Evolutionary conservation across 164 flowering plant species (phyloP), one percentile per base, ranked within the genome.

Genomic region (Magnolia changhungtana): DNA sequence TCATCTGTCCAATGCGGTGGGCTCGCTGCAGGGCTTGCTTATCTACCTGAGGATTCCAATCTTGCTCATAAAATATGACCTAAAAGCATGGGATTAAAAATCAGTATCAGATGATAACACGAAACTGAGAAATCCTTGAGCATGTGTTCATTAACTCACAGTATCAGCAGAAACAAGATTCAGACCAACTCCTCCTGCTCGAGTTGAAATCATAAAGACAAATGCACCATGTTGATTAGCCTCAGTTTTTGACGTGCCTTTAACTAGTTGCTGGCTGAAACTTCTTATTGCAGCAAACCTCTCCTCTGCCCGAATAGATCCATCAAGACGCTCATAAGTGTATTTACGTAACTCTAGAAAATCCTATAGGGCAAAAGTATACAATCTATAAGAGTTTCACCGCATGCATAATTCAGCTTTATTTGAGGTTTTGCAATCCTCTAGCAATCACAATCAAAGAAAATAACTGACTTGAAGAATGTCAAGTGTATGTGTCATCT

Each of bases 41-140:
- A 80, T 96, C 99, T 77, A 92, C 97, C 83, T 94, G 99, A 19
- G 99, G 99, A 84, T 96, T 96, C 99, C 99, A 96, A 82, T 96
- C 99, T 89, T 96, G 99, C 88, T 96, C 99, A 72, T 89, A 96
- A 82, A 96, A 96, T 80, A 96, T 89, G 73, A 96, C 99, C 99
- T 96, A 69, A 52, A 83, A 75, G 24, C 21, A 63, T 29, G 16
- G 18, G 13, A 11, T 31, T 73, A 16, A 24, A 73, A 23, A 73
- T 73, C 50, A 59, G 67, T 10, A 73, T 73, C 8, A 31, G 52
- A 73, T 69, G 27, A 37, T 14, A 29, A 69, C 50, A 37, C n/a
- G 10, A 29, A 69, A 29, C 20, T 3, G 29, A 27, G 71, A 69
- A 29, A 24, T 18, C 20, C 3, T 31, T 27, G 50, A 49, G 21